These are phyloP conservation scores for Candida loeiensis DNA, from an alignment of 805 yeast species.

Conservation along the genomic window DNA sequence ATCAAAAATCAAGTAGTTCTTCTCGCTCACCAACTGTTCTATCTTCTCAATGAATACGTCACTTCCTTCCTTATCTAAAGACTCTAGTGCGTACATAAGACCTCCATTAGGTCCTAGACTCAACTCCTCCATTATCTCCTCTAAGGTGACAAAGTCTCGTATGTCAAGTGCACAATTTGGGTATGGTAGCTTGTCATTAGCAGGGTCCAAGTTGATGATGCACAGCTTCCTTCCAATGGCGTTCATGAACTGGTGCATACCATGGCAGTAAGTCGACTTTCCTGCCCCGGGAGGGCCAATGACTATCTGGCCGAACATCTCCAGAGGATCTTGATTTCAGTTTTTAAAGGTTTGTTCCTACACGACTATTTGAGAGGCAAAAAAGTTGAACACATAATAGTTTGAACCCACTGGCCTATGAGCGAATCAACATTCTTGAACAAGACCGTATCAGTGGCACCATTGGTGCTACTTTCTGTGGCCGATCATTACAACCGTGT, in stretches of 20 bases:
- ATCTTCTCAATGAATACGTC: slow-evolving; percentile 59
- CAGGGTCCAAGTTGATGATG: slow-evolving; percentile 90
- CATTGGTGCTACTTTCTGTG: slow-evolving; percentile 87
- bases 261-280: slow-evolving; percentile 90
- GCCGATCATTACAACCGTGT: slow-evolving; percentile 94
- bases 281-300: slow-evolving; percentile 99
- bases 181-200: slow-evolving; percentile 69
- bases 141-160: slow-evolving; percentile 69
- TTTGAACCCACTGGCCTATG: slow-evolving; percentile 8
- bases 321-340: neutral
- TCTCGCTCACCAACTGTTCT: slow-evolving; percentile 48
- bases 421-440: slow-evolving; percentile 37
- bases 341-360: neutral
- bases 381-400: slow-evolving; percentile 5
- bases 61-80: slow-evolving; percentile 38
- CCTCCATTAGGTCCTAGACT: slow-evolving; percentile 89
- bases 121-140: slow-evolving; percentile 72
- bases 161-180: slow-evolving; percentile 70
- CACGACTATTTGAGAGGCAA: slow-evolving; percentile 11
- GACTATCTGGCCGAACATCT: slow-evolving; percentile 79
- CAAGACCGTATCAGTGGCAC: slow-evolving; percentile 85
- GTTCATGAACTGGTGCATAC: slow-evolving; percentile 85
- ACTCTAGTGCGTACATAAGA: slow-evolving; percentile 75
- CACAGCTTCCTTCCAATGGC: slow-evolving; percentile 90
- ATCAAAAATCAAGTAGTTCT: slow-evolving; percentile 71